A percentile compares a stretch with the other conserved stretches of the same genome.
Evolutionary conservation across 2,329 filamentous ascomycete species (phyloP).

Genomic region (Gnomoniopsis sp.): DNA sequence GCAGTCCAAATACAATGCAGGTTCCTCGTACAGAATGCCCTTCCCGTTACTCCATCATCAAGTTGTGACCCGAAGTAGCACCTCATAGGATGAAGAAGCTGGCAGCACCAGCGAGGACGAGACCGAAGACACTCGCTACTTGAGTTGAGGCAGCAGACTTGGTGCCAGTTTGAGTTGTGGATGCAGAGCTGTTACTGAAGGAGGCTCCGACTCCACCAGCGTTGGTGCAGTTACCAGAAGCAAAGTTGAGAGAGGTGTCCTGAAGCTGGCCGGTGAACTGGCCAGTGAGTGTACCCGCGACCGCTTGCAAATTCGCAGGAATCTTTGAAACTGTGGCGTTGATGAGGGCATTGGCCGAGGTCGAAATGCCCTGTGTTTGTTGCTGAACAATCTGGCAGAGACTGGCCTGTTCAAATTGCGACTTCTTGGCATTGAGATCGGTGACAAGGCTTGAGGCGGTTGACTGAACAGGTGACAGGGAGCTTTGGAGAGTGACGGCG

Average conservation of each 20-base stretch:
- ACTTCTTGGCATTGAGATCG: constrained; percentile 26
- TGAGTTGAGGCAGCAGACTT: constrained; percentile 5
- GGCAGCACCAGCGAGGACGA: constrained; percentile 5
- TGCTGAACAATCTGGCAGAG: constrained; percentile 25
- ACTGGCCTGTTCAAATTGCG: constrained; percentile 25
- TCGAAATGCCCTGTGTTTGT: constrained; percentile 24
- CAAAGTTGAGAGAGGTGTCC: constrained; percentile 25
- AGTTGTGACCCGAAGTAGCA: not conserved
- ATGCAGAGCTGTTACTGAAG: not conserved
- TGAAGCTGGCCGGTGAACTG: constrained; percentile 24
- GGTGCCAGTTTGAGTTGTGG: not conserved
- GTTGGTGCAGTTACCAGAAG: constrained; percentile 28
- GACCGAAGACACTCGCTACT: constrained; percentile 1
- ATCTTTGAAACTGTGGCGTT: constrained; percentile 28
- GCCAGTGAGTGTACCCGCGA: constrained; percentile 25
- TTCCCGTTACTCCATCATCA: not conserved
- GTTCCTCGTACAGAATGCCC: not conserved
- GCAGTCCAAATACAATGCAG: not conserved
- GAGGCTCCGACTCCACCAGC: constrained; percentile 5
- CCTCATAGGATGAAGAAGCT: constrained; percentile 12
- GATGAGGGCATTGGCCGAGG: constrained; percentile 26
- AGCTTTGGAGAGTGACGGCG: constrained; percentile 17
- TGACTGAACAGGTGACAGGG: constrained; percentile 23
- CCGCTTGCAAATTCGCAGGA: constrained; percentile 25
- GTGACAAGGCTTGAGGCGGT: constrained; percentile 24